phyloP scores from a whole-genome alignment of 257 asterid species.

The Forsythia viridissima region DNA sequence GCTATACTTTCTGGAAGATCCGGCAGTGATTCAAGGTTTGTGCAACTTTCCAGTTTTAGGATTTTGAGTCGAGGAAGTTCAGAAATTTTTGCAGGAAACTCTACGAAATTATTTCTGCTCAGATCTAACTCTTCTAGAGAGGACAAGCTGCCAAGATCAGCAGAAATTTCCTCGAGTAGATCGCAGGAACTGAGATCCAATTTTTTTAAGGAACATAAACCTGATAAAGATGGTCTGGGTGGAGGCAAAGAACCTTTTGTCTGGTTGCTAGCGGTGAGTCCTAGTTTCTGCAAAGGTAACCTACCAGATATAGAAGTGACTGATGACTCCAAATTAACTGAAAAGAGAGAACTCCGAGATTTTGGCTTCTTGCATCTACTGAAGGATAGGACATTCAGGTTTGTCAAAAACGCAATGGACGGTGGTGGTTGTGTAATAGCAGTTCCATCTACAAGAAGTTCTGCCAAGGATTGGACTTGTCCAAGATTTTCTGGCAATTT shows the following conservation, averaged over 20 bases:
- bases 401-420: neutral
- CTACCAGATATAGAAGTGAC: neutral
- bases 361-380: constrained; percentile 18
- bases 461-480: constrained; percentile 15
- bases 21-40: constrained; percentile 5
- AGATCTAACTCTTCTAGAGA: constrained; percentile 10
- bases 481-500: constrained; percentile 23
- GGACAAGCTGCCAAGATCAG: constrained; percentile 10
- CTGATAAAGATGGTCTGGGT: neutral
- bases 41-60: constrained; percentile 6
- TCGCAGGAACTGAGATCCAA: constrained; percentile 21
- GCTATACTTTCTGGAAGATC: constrained; percentile 19
- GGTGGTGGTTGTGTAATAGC: constrained; percentile 22
- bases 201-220: constrained; percentile 16
- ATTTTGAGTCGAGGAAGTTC: constrained; percentile 3
- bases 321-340: neutral
- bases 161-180: constrained; percentile 19
- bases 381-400: constrained; percentile 18
- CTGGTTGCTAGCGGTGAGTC: neutral
- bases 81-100: constrained; percentile 12
- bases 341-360: neutral
- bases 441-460: constrained; percentile 25
- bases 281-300: neutral
- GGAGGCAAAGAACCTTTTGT: neutral
- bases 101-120: constrained; percentile 8